Percentiles rank a stretch among this genome's conserved stretches.
These are phyloP conservation scores for Cladochytrium replicatum DNA, from an alignment of 192 early-diverging fungal species.

Conservation along the genomic window DNA sequence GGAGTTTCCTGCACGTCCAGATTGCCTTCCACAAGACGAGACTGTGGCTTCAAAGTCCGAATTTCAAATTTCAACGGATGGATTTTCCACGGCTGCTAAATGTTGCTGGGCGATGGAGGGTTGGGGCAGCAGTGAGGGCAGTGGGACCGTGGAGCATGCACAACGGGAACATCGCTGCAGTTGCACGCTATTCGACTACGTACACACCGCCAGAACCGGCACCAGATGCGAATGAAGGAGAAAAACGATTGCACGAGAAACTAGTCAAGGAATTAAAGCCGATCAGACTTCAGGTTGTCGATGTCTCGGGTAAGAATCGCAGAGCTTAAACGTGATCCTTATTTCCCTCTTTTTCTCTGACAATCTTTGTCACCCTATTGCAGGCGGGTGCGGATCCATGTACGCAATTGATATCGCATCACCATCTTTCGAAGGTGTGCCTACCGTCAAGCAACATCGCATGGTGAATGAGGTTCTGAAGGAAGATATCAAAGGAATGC, in stretches of 20 bases:
- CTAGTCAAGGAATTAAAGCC: constrained; percentile 58
- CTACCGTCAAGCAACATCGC: constrained; percentile 81
- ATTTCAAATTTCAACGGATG: too few relatives aligned
- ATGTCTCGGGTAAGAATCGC: constrained; percentile 61
- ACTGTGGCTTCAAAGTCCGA: too few relatives aligned
- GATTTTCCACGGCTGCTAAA: too few relatives aligned
- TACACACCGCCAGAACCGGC: too few relatives aligned
- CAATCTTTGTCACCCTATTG: too few relatives aligned
- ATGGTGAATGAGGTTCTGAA: constrained; percentile 78
- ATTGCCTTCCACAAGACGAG: too few relatives aligned
- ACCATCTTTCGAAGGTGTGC: constrained; percentile 60
- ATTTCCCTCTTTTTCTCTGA: neutral
- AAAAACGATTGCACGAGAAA: constrained; percentile 67
- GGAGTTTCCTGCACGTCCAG: too few relatives aligned
- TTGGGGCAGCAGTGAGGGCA: too few relatives aligned
- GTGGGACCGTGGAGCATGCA: too few relatives aligned
- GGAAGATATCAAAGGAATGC: constrained; percentile 88
- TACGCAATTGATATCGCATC: constrained; percentile 85
- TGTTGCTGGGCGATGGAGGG: too few relatives aligned
- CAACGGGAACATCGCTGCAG: too few relatives aligned
- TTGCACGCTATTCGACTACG: too few relatives aligned
- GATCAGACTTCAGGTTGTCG: constrained; percentile 59
- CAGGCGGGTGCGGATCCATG: constrained; percentile 95
- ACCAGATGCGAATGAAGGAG: constrained; percentile 43
- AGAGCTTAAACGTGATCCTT: neutral